These are phyloP conservation scores for Scleromitrula shiraiana DNA, from an alignment of 2,329 filamentous ascomycete species.

Conservation along the genomic window DNA sequence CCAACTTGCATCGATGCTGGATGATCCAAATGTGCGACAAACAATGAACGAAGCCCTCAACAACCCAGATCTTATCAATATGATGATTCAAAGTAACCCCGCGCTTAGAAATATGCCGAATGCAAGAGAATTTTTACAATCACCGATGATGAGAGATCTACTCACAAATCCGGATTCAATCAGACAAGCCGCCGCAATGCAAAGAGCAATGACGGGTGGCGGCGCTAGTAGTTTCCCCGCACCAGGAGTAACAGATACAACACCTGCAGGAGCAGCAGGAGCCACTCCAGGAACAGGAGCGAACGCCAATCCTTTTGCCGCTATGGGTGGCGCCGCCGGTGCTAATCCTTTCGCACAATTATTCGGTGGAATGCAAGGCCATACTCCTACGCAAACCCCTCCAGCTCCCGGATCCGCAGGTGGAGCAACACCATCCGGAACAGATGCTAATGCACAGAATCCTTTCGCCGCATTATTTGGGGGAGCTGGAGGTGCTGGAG, in stretches of 20 bases:
- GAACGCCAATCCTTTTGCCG: conserved; percentile 21
- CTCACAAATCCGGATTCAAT: conserved; percentile 86
- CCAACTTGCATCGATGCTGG: conserved; percentile 73
- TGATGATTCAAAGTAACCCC: conserved; percentile 89
- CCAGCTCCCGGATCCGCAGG: conserved; percentile 26
- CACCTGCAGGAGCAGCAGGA: conserved; percentile 40
- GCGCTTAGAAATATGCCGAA: conserved; percentile 65
- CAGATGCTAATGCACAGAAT: conserved; percentile 41
- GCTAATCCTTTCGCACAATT: conserved; percentile 56
- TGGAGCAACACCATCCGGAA: conserved; percentile 12
- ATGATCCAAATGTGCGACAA: conserved; percentile 78
- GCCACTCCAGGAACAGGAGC: conserved; percentile 18
- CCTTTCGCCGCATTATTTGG: conserved; percentile 62
- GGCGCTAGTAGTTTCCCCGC: conserved; percentile 66
- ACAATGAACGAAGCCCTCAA: conserved; percentile 91
- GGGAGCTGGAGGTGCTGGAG: conserved; percentile 27
- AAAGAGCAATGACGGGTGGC: conserved; percentile 54
- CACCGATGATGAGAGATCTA: conserved; percentile 83
- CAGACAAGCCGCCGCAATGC: conserved; percentile 74
- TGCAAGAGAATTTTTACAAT: conserved; percentile 77
- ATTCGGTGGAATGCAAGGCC: conserved; percentile 35
- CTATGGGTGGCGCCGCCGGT: conserved; percentile 28
- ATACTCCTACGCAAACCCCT: conserved; percentile 24
- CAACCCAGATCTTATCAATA: conserved; percentile 89
- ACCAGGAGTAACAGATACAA: conserved; percentile 84